phyloP scores from a whole-genome alignment of 2,329 filamentous ascomycete genomes.

The Cercospora zeae-maydis region DNA sequence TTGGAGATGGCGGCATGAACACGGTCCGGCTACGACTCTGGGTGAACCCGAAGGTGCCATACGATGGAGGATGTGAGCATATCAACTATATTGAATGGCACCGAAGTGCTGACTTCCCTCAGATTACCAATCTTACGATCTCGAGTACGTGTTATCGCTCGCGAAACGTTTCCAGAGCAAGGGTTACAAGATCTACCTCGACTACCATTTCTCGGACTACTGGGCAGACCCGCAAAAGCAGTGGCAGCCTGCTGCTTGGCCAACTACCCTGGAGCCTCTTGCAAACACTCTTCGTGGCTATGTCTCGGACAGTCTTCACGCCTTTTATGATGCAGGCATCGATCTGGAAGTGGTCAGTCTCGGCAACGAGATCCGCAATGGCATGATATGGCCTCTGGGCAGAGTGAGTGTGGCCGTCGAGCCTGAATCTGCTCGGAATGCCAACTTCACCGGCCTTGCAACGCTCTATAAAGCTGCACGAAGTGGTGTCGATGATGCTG shows the following conservation, averaged over 20 bases:
- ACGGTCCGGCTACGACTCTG: slow-evolving; percentile 34
- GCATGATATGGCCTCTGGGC: slow-evolving; percentile 40
- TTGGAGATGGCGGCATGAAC: slow-evolving; percentile 38
- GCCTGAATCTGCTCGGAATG: slow-evolving; percentile 32
- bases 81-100: too few species aligned
- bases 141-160: slow-evolving; percentile 36
- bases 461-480: slow-evolving; percentile 33
- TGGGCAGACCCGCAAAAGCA: slow-evolving; percentile 42
- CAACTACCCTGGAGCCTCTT: slow-evolving; percentile 33
- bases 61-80: slow-evolving; percentile 25
- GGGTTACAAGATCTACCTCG: slow-evolving; percentile 40
- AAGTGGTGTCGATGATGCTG: slow-evolving; percentile 34
- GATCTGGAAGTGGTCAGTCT: slow-evolving; percentile 42
- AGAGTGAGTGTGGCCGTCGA: slow-evolving; percentile 37
- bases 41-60: slow-evolving; percentile 33
- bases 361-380: slow-evolving; percentile 41
- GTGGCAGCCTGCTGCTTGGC: slow-evolving; percentile 36
- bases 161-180: slow-evolving; percentile 38
- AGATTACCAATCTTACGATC: slow-evolving; percentile 32
- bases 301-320: slow-evolving; percentile 38
- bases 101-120: background rate
- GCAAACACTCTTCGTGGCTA: slow-evolving; percentile 35
- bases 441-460: slow-evolving; percentile 37
- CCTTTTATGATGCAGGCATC: slow-evolving; percentile 41
- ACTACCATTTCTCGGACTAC: slow-evolving; percentile 34